phyloP scores from a whole-genome alignment of 805 yeast genomes.

The Saccharomycopsis sp. region DNA sequence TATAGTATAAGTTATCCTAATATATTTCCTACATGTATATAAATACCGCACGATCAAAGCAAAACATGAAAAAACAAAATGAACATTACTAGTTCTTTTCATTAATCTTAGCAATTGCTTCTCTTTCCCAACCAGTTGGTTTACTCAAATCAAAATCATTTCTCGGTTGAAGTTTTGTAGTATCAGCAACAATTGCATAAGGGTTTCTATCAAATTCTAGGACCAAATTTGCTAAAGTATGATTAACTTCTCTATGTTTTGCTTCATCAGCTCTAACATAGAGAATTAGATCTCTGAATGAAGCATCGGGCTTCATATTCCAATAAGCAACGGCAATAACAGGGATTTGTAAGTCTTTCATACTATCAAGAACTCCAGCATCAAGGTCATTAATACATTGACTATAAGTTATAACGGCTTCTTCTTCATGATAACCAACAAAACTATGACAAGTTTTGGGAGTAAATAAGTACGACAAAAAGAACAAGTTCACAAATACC shows the following conservation, averaged over 20 bases:
- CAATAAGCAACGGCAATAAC: conserved; percentile 55
- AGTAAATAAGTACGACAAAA: conserved; percentile 43
- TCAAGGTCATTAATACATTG: conserved; percentile 47
- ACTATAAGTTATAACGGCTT: conserved; percentile 61
- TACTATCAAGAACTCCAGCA: conserved; percentile 37
- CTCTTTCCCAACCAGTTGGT: conserved; percentile 27
- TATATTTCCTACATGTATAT: no score
- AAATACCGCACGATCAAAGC: no score
- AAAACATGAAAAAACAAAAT: no score
- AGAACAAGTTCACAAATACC: conserved; percentile 56
- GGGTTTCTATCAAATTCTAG: conserved; percentile 54
- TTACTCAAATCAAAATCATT: conserved; percentile 21
- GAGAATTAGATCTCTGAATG: conserved; percentile 48
- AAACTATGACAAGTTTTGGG: conserved; percentile 65
- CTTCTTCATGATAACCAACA: conserved; percentile 72
- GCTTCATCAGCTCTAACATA: conserved; percentile 69
- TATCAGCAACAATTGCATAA: conserved; percentile 37
- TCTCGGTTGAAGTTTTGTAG: conserved; percentile 23
- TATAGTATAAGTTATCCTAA: no score
- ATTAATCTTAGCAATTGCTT: conserved; percentile 21
- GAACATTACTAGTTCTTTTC: no score
- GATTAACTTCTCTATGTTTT: conserved; percentile 72
- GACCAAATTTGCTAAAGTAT: conserved; percentile 57
- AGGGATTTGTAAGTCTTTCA: conserved; percentile 38
- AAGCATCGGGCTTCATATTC: conserved; percentile 41